Evolutionary conservation across 2,329 filamentous ascomycete species (phyloP).

Genomic region (Trichoderma sp.): DNA sequence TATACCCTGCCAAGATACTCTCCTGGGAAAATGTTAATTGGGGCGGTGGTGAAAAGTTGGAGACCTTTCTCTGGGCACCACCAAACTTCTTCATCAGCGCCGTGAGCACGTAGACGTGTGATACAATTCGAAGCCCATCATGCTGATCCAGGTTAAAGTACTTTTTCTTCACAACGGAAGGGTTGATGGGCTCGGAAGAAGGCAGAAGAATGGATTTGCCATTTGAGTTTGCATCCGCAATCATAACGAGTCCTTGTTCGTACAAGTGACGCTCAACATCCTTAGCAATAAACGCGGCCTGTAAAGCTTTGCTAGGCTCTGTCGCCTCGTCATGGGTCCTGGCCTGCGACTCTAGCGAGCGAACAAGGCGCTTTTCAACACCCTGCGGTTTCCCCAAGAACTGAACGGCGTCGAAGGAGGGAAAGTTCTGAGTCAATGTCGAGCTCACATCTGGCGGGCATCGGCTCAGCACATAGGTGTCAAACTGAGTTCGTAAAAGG

Average conservation of each 20-base stretch:
- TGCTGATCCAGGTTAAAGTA: constrained; percentile 56
- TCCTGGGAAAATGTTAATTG: constrained; percentile 54
- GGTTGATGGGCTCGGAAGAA: constrained; percentile 24
- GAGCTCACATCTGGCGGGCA: constrained; percentile 53
- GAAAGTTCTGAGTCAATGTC: constrained; percentile 55
- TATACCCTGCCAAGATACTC: constrained; percentile 76
- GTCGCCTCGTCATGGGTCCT: constrained; percentile 57
- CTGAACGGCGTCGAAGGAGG: constrained; percentile 62
- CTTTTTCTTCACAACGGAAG: constrained; percentile 41
- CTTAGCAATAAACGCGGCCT: constrained; percentile 69
- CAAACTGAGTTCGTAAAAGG: constrained; percentile 76
- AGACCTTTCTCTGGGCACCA: constrained; percentile 21
- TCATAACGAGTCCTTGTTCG: constrained; percentile 51
- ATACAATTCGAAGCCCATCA: constrained; percentile 64
- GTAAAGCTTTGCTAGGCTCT: constrained; percentile 69
- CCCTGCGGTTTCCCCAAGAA: constrained; percentile 55
- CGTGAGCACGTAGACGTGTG: constrained; percentile 63
- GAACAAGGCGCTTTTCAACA: constrained; percentile 57
- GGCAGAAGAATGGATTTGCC: constrained; percentile 30
- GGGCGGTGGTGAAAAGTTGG: constrained; percentile 19
- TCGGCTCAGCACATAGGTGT: constrained; percentile 60
- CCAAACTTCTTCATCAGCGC: constrained; percentile 63
- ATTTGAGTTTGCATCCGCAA: constrained; percentile 26
- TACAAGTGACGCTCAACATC: constrained; percentile 56
- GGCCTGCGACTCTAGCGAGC: constrained; percentile 54